phyloP scores from a whole-genome alignment of 106 monocot species.

The Dendrobium chrysotoxum region DNA sequence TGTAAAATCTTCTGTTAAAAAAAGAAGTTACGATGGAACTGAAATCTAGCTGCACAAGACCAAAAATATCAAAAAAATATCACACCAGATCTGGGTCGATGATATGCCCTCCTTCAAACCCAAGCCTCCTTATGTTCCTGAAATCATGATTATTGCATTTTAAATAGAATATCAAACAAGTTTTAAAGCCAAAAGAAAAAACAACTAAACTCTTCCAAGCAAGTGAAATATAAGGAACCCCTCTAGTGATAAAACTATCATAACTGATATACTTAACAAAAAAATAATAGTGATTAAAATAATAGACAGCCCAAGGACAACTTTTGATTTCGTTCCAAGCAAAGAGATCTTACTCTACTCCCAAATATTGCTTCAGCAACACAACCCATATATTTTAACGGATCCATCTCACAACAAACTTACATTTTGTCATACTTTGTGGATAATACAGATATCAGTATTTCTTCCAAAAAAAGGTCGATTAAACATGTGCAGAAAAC shows the following conservation, averaged over 20 bases:
- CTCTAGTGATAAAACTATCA: neutral
- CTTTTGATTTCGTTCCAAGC: neutral
- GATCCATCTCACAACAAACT: neutral
- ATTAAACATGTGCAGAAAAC: neutral
- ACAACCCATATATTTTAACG: neutral
- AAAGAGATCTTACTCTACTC: neutral
- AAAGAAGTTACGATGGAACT: neutral
- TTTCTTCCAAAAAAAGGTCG: neutral
- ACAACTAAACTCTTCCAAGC: neutral
- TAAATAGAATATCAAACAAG: neutral
- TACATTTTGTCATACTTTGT: neutral
- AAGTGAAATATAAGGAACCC: neutral
- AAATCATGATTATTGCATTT: slow-evolving; percentile 7
- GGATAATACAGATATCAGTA: neutral
- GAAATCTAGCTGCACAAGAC: slow-evolving; percentile 5
- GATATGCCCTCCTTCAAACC: slow-evolving; percentile 74
- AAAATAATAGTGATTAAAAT: neutral
- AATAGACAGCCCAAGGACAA: neutral
- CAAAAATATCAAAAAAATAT: neutral
- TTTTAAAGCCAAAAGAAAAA: neutral
- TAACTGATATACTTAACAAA: neutral
- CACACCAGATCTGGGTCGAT: slow-evolving; percentile 77
- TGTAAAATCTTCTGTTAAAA: neutral
- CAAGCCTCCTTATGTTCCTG: slow-evolving; percentile 59
- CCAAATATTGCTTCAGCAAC: neutral